Percentiles rank a stretch among this genome's conserved stretches.
Evolutionary conservation across 2,329 filamentous ascomycete species (phyloP).

Genomic region (Fusarium redolens): DNA sequence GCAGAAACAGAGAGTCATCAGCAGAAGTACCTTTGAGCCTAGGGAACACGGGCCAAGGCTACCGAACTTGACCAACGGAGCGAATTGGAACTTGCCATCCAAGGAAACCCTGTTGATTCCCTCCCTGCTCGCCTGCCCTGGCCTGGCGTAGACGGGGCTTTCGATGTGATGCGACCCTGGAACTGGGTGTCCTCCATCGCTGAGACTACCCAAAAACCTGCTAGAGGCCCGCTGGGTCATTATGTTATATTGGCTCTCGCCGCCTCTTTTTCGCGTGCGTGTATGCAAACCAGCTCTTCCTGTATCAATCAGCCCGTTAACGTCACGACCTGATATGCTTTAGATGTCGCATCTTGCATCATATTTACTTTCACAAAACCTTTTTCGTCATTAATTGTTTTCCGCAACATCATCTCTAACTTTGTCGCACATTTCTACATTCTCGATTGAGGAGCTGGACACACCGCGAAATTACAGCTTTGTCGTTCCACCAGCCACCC

Average conservation of each 20-base stretch:
- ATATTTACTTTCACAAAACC: not conserved
- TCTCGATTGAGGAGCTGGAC: constrained; percentile 15
- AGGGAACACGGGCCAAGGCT: constrained; percentile 25
- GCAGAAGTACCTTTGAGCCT: constrained; percentile 8
- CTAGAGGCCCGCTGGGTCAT: constrained; percentile 20
- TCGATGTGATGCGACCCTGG: constrained; percentile 25
- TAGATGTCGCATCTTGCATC: not conserved
- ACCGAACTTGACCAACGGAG: not conserved
- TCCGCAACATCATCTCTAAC: not conserved
- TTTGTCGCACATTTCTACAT: not conserved
- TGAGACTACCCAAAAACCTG: constrained; percentile 40
- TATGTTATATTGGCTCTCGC: constrained; percentile 39
- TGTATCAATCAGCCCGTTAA: constrained; percentile 25
- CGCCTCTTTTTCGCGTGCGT: constrained; percentile 29
- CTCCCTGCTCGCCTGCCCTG: constrained; percentile 7
- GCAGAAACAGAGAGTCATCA: not conserved
- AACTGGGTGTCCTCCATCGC: constrained; percentile 23
- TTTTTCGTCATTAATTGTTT: not conserved
- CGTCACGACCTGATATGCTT: constrained; percentile 1
- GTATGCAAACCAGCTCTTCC: constrained; percentile 30
- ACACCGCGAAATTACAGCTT: constrained; percentile 38
- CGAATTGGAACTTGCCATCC: constrained; percentile 24
- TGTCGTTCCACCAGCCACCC: constrained; percentile 38
- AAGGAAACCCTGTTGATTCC: constrained; percentile 21
- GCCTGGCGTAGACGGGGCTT: constrained; percentile 11